Conservation (phyloP, 139 green algal genomes). For the Edaphochlamys debaryana region DNA sequence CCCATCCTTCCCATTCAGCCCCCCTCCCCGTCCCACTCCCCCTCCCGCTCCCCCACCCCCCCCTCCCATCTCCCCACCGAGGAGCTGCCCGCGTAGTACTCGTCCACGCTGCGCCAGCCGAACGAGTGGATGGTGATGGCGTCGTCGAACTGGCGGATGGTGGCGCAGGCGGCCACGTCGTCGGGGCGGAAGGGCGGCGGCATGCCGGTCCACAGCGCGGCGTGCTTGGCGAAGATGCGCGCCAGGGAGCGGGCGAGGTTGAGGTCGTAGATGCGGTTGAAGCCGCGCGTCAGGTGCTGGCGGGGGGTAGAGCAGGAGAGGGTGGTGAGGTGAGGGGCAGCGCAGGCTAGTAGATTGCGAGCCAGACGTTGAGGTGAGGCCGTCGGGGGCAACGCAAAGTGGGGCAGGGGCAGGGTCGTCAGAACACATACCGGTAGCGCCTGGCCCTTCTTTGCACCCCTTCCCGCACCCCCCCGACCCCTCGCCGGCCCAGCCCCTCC, state of each 20-base stretch:
- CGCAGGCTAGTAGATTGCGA: no score
- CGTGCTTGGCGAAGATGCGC: slow-evolving; percentile 76
- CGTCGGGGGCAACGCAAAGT: not conserved
- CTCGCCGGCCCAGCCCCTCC: no score
- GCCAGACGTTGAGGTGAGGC: no score
- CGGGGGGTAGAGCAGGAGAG: not conserved
- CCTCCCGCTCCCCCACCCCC: no score
- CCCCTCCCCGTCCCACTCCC: no score
- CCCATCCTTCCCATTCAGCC: no score
- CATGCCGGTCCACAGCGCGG: slow-evolving; percentile 65
- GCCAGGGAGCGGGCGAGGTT: slow-evolving; percentile 73
- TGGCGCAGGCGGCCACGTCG: slow-evolving; percentile 60
- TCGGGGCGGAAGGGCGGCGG: slow-evolving; percentile 24
- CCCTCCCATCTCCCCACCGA: no score
- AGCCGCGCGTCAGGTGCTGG: slow-evolving; percentile 56
- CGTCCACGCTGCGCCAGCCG: slow-evolving; percentile 82
- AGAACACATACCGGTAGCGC: no score
- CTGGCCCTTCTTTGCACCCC: no score
- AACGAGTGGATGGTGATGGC: slow-evolving; percentile 78
- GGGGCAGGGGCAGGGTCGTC: not conserved
- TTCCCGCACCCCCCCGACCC: no score
- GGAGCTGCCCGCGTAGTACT: slow-evolving; percentile 84
- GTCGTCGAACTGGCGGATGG: slow-evolving; percentile 89
- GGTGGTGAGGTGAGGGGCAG: no score
- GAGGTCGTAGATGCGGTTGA: slow-evolving; percentile 91